Conservation (phyloP, 129 eudicot genomes). For the Ambrosia artemisiifolia region DNA sequence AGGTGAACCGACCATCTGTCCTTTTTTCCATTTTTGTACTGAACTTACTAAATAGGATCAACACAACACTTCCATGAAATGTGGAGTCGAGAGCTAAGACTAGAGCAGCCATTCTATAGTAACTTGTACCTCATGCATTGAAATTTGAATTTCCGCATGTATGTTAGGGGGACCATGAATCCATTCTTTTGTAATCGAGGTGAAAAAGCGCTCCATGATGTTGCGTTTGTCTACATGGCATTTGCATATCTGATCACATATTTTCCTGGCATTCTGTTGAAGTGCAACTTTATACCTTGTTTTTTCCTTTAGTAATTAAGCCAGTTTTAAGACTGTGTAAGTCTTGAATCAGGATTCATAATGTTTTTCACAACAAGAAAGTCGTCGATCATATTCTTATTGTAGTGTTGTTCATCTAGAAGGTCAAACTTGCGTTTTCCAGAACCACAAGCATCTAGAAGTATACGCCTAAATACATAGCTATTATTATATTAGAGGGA, state of each 20-base stretch:
- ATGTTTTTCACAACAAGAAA: too few species aligned
- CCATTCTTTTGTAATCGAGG: slow-evolving; percentile 20
- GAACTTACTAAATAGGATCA: slow-evolving; percentile 29
- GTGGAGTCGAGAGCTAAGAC: slow-evolving; percentile 22
- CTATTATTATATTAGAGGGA: too few species aligned
- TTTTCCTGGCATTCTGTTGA: not conserved
- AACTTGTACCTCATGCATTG: slow-evolving; percentile 24
- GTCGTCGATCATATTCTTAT: too few species aligned
- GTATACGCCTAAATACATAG: not conserved
- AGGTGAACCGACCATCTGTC: slow-evolving; percentile 8
- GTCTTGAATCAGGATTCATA: too few species aligned
- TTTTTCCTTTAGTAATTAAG: not conserved
- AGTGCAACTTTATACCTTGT: not conserved
- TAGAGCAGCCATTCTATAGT: slow-evolving; percentile 18
- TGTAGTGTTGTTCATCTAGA: not conserved
- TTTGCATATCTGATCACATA: not conserved
- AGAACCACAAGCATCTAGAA: not conserved
- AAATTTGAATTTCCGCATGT: not conserved
- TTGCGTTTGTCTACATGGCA: not conserved
- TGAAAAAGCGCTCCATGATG: not conserved
- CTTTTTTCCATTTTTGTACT: slow-evolving; percentile 28
- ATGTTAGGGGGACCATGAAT: slow-evolving; percentile 6
- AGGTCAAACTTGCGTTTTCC: not conserved
- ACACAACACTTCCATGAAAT: slow-evolving; percentile 27
- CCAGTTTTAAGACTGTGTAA: too few species aligned